Evolutionary conservation across 129 eudicot species (phyloP).

Genomic region (Chrysanthemum seticuspe): DNA sequence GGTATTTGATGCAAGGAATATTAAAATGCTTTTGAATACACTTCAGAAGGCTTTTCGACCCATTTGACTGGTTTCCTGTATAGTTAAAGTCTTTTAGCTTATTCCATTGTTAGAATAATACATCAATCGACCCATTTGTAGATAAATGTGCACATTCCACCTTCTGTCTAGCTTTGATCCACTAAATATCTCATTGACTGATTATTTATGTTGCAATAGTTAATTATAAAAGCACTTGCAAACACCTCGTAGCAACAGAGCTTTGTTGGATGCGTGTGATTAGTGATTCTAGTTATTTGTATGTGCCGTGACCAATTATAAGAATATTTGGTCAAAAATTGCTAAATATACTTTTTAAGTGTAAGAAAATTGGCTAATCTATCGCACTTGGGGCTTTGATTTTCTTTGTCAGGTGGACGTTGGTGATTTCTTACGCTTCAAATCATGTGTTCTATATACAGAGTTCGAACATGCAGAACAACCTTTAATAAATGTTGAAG

Average conservation of each 20-base stretch:
- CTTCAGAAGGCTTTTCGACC: too few relatives aligned
- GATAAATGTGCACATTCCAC: background rate
- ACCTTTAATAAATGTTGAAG: conserved; percentile 90
- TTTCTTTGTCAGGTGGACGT: conserved; percentile 75
- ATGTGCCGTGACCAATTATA: too few relatives aligned
- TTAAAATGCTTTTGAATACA: too few relatives aligned
- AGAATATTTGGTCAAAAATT: background rate
- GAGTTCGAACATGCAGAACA: conserved; percentile 69
- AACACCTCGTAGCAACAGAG: too few relatives aligned
- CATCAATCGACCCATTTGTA: background rate
- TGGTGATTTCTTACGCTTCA: conserved; percentile 91
- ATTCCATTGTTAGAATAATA: too few relatives aligned
- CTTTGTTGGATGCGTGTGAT: too few relatives aligned
- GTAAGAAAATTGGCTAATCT: background rate
- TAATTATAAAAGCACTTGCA: too few relatives aligned
- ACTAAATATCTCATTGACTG: too few relatives aligned
- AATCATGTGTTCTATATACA: conserved; percentile 84
- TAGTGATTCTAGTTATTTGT: too few relatives aligned
- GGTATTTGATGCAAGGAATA: too few relatives aligned
- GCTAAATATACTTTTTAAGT: background rate
- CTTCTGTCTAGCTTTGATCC: too few relatives aligned
- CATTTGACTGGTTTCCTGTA: background rate
- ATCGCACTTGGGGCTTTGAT: background rate
- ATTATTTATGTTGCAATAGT: too few relatives aligned
- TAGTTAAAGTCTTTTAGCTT: background rate